Evolutionary conservation across 805 yeast genomes (phyloP).

Genomic region (Myxozyma mucilagina): DNA sequence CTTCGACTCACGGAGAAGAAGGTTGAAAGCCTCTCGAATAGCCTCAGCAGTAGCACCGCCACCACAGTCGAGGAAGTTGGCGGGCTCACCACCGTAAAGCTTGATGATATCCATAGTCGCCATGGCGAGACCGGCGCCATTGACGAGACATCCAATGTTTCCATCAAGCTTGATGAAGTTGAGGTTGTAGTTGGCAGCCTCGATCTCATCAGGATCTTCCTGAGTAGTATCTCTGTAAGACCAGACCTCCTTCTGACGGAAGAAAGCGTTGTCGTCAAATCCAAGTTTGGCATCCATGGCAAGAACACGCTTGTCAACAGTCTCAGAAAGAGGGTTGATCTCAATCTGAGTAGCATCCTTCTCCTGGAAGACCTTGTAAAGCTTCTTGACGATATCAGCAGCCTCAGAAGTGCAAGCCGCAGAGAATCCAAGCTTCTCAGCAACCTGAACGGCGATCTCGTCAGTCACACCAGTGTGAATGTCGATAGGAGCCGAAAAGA

Average conservation of each 20-base stretch:
- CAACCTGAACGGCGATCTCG: conserved; percentile 71
- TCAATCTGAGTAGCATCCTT: conserved; percentile 97
- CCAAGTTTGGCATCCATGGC: conserved; percentile 99
- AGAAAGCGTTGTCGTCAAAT: conserved; percentile 94
- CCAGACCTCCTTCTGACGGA: conserved; percentile 92
- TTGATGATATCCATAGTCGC: conserved; percentile 99
- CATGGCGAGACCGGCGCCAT: conserved; percentile 99
- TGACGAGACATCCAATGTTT: conserved; percentile 96
- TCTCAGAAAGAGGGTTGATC: conserved; percentile 96
- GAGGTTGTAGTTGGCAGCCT: conserved; percentile 84
- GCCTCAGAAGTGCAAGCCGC: conserved; percentile 77
- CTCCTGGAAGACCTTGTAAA: conserved; percentile 86
- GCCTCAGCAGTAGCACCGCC: conserved; percentile 99
- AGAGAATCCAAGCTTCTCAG: conserved; percentile 79
- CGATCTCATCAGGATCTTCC: conserved; percentile 97
- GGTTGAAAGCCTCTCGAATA: conserved; percentile 92
- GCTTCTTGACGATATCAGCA: conserved; percentile 79
- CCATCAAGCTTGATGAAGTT: conserved; percentile 98
- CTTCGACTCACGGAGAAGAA: conserved; percentile 83
- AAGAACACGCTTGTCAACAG: conserved; percentile 82
- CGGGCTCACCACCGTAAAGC: conserved; percentile 97
- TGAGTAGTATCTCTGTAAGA: conserved; percentile 96
- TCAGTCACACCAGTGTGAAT: conserved; percentile 79
- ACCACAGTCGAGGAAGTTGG: conserved; percentile 99
- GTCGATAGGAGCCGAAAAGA: conserved; percentile 81